A percentile compares a stretch with the other conserved stretches of the same genome.
Conservation (phyloP, 768 basidiomycete genomes). For the Termitomyces sp. region DNA sequence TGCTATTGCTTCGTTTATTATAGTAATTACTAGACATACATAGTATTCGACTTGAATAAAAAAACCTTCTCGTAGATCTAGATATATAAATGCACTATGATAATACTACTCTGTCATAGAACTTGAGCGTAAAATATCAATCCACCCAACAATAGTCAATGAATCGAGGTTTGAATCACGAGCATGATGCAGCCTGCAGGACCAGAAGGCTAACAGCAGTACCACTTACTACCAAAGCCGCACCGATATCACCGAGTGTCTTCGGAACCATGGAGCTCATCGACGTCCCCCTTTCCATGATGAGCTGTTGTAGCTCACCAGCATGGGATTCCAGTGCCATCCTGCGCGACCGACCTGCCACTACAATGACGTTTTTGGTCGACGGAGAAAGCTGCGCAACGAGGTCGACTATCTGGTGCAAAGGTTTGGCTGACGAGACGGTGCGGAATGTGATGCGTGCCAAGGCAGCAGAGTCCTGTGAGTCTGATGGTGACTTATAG, state of each 20-base stretch:
- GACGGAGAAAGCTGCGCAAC: conserved; percentile 26
- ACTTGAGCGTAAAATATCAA: neutral
- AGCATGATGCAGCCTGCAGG: conserved; percentile 31
- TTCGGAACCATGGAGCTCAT: conserved; percentile 59
- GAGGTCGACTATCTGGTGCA: conserved; percentile 51
- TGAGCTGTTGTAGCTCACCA: conserved; percentile 52
- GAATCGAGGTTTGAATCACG: neutral
- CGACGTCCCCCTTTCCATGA: conserved; percentile 33
- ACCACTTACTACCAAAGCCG: conserved; percentile 58
- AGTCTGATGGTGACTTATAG: conserved; percentile 37
- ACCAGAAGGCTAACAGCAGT: conserved; percentile 49
- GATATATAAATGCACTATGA: neutral
- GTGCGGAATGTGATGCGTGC: conserved; percentile 64
- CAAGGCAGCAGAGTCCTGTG: conserved; percentile 23
- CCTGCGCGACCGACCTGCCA: conserved; percentile 72
- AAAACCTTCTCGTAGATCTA: too few relatives aligned
- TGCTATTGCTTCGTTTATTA: too few relatives aligned
- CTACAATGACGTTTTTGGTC: conserved; percentile 53
- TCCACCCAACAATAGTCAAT: neutral
- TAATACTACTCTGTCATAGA: neutral
- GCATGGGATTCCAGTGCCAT: conserved; percentile 58
- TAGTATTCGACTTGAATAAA: too few relatives aligned
- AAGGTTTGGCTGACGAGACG: conserved; percentile 44
- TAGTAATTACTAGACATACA: too few relatives aligned
- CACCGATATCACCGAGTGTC: conserved; percentile 75